Percentiles rank a stretch among this genome's conserved stretches.
Evolutionary conservation across 2,329 filamentous ascomycete genomes (phyloP).

Genomic region (Falciphora oryzae): DNA sequence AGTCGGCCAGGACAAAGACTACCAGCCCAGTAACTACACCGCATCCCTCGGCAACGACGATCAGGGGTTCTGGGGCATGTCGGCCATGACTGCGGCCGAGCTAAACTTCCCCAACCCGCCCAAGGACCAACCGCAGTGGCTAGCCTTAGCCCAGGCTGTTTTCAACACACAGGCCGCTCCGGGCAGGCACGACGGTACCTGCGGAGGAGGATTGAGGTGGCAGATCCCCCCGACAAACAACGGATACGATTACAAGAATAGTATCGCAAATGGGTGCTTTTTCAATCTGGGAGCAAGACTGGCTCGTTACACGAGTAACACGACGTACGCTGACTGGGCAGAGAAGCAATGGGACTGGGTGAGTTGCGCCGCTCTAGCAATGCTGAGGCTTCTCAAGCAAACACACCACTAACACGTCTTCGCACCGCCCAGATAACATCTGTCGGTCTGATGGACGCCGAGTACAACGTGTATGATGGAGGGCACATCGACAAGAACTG

Average conservation of each 20-base stretch:
- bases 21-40: slow-evolving; percentile 42
- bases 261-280: slow-evolving; percentile 41
- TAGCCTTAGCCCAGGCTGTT: slow-evolving; percentile 51
- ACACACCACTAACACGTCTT: not conserved
- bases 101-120: slow-evolving; percentile 42
- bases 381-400: not conserved
- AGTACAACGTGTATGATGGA: slow-evolving; percentile 57
- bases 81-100: slow-evolving; percentile 52
- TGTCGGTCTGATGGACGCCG: slow-evolving; percentile 44
- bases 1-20: slow-evolving; percentile 40
- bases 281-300: slow-evolving; percentile 52
- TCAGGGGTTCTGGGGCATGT: slow-evolving; percentile 53
- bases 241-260: slow-evolving; percentile 61
- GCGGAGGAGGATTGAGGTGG: slow-evolving; percentile 60
- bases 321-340: slow-evolving; percentile 51
- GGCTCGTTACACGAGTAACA: slow-evolving; percentile 53
- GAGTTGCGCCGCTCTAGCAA: slow-evolving; percentile 10
- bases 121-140: slow-evolving; percentile 37
- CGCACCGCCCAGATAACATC: not conserved
- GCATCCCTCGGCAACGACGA: slow-evolving; percentile 50
- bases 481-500: slow-evolving; percentile 46
- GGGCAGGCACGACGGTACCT: slow-evolving; percentile 48
- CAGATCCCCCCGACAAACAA: slow-evolving; percentile 58
- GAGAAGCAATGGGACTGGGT: slow-evolving; percentile 54
- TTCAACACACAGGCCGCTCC: slow-evolving; percentile 44